A percentile compares a stretch with the other conserved stretches of the same genome.
Evolutionary conservation across 306 rosid species (phyloP).

Genomic region (Styphnolobium japonicum): DNA sequence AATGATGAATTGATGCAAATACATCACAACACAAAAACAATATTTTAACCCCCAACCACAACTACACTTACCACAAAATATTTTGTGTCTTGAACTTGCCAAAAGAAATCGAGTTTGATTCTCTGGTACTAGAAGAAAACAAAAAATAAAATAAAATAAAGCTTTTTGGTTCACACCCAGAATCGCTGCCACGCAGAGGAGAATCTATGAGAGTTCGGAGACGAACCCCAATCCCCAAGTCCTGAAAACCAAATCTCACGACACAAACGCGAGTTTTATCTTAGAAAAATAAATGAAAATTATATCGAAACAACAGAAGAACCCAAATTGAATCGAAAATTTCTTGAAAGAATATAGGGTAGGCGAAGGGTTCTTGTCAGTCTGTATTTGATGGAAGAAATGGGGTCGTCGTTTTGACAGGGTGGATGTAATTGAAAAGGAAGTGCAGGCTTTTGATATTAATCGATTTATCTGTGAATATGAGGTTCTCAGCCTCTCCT

Average conservation of each 20-base stretch:
- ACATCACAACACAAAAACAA: constrained; percentile 12
- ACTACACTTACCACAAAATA: constrained; percentile 48
- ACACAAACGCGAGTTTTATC: neutral
- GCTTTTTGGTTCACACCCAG: constrained; percentile 23
- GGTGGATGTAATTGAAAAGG: constrained; percentile 8
- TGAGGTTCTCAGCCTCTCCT: too few species aligned
- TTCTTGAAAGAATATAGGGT: too few species aligned
- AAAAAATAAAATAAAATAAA: too few species aligned
- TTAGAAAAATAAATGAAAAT: neutral
- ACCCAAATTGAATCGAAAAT: neutral
- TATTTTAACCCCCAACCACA: constrained; percentile 1
- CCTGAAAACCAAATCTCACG: constrained; percentile 7
- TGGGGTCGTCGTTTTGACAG: constrained; percentile 42
- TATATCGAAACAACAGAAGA: neutral
- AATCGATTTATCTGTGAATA: too few species aligned
- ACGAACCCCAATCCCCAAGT: constrained; percentile 22
- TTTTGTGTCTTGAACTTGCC: neutral
- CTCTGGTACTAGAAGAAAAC: neutral
- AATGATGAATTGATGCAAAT: constrained; percentile 13
- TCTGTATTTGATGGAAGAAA: constrained; percentile 1
- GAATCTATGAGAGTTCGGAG: too few species aligned
- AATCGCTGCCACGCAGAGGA: constrained; percentile 17
- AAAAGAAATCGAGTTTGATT: constrained; percentile 12
- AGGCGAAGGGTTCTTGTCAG: neutral
- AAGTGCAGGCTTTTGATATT: neutral